These are phyloP conservation scores for Kwoniella dendrophila DNA, from an alignment of 768 basidiomycete genomes.

Conservation along the genomic window DNA sequence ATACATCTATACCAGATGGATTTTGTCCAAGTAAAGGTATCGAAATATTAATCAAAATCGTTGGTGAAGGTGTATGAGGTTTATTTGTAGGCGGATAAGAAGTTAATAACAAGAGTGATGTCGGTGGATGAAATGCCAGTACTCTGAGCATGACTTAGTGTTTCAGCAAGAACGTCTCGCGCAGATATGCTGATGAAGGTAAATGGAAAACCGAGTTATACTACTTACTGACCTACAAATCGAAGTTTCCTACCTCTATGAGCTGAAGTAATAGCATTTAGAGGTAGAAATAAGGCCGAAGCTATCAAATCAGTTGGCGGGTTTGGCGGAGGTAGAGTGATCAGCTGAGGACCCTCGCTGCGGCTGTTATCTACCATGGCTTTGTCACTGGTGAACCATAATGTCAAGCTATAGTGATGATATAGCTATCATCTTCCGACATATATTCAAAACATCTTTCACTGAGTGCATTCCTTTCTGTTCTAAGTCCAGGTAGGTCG, in stretches of 20 bases:
- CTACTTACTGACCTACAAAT: slow-evolving; percentile 38
- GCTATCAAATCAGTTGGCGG: slow-evolving; percentile 31
- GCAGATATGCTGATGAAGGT: background rate
- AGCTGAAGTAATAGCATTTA: slow-evolving; percentile 14
- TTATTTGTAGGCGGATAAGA: background rate
- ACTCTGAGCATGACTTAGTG: slow-evolving; percentile 17
- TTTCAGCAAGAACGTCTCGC: background rate
- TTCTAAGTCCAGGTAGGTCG: no score
- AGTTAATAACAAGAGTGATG: slow-evolving; percentile 31
- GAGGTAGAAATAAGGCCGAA: slow-evolving; percentile 33
- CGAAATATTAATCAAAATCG: slow-evolving; percentile 37
- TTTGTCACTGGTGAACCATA: background rate
- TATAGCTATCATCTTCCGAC: no score
- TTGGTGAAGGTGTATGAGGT: slow-evolving; percentile 6
- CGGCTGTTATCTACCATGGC: background rate
- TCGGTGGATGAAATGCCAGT: slow-evolving; percentile 30
- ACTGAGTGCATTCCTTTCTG: no score
- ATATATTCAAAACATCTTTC: no score
- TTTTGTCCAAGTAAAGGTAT: slow-evolving; percentile 33
- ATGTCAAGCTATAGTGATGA: no score
- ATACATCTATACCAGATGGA: slow-evolving; percentile 29
- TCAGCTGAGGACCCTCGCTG: background rate
- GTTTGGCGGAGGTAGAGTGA: slow-evolving; percentile 24
- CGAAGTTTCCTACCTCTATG: slow-evolving; percentile 36
- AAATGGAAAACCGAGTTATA: background rate